Evolutionary conservation across 192 early-diverging fungal species (phyloP).

Genomic region (Spinellus fusiger): DNA sequence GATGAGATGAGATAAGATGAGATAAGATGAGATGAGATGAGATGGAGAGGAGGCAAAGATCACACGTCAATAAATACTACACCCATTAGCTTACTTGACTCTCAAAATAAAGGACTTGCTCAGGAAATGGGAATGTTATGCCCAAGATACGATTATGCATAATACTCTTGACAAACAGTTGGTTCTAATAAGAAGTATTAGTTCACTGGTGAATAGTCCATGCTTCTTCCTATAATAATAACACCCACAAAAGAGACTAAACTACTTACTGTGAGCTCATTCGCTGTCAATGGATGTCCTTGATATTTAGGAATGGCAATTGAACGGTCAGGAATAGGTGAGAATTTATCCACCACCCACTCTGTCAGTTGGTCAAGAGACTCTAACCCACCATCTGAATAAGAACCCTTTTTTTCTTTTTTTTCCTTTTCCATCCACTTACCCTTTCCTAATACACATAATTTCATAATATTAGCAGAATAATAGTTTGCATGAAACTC

Average conservation of each 20-base stretch:
- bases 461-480: constrained; percentile 88
- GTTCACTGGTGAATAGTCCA: background rate
- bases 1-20: background rate
- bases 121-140: constrained; percentile 77
- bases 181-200: constrained; percentile 34
- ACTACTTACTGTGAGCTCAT: constrained; percentile 55
- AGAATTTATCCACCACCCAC: constrained; percentile 77
- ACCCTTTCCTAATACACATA: constrained; percentile 73
- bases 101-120: constrained; percentile 46
- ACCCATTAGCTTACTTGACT: constrained; percentile 22
- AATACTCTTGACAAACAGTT: constrained; percentile 58
- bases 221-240: constrained; percentile 18
- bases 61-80: too few species aligned
- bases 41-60: too few species aligned
- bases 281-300: constrained; percentile 61
- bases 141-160: constrained; percentile 64
- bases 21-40: background rate
- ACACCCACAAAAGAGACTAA: too few species aligned
- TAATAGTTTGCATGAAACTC: constrained; percentile 84
- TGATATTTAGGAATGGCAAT: constrained; percentile 59
- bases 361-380: constrained; percentile 67
- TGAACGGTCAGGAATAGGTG: constrained; percentile 62
- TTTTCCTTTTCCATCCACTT: background rate
- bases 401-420: background rate
- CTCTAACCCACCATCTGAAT: constrained; percentile 46